These are phyloP conservation scores for Fusarium nanum DNA, from an alignment of 2,329 filamentous ascomycete species.

Conservation along the genomic window DNA sequence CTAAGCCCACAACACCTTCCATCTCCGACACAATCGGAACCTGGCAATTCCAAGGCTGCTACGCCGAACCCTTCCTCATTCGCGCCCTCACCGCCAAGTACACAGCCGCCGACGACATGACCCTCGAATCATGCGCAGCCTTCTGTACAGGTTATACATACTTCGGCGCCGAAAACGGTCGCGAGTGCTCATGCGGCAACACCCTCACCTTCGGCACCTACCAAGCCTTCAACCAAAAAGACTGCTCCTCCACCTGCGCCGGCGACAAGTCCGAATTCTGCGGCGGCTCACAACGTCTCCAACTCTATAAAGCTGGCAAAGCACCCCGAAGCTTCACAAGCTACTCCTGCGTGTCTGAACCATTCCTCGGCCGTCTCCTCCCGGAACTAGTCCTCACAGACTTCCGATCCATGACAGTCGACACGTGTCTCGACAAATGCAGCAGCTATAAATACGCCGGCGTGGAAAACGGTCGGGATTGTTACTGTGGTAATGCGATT, in stretches of 20 bases:
- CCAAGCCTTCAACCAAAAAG: slow-evolving; percentile 46
- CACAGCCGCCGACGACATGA: slow-evolving; percentile 51
- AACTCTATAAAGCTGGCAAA: slow-evolving; percentile 48
- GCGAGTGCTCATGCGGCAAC: slow-evolving; percentile 56
- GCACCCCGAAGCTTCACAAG: slow-evolving; percentile 49
- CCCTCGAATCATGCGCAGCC: slow-evolving; percentile 49
- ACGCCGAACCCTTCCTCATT: slow-evolving; percentile 48
- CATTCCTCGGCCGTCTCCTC: slow-evolving; percentile 50
- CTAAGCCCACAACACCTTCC: slow-evolving; percentile 40
- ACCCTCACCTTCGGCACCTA: slow-evolving; percentile 45
- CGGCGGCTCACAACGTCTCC: slow-evolving; percentile 50
- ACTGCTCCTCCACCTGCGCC: slow-evolving; percentile 51
- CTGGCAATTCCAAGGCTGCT: slow-evolving; percentile 54
- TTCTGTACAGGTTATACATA: slow-evolving; percentile 49
- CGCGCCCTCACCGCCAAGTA: slow-evolving; percentile 49
- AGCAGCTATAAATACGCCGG: slow-evolving; percentile 51
- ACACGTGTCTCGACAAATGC: slow-evolving; percentile 50
- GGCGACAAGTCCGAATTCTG: slow-evolving; percentile 52
- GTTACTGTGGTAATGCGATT: slow-evolving; percentile 53
- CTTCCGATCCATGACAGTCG: slow-evolving; percentile 50
- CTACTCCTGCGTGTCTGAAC: slow-evolving; percentile 53
- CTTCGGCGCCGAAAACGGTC: slow-evolving; percentile 52
- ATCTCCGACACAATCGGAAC: slow-evolving; percentile 43
- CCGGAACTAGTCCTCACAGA: slow-evolving; percentile 47
- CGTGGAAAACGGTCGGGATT: slow-evolving; percentile 54